Evolutionary conservation across 176 grass and related monocot species (phyloP).

Genomic region (Ensete ventricosum): DNA sequence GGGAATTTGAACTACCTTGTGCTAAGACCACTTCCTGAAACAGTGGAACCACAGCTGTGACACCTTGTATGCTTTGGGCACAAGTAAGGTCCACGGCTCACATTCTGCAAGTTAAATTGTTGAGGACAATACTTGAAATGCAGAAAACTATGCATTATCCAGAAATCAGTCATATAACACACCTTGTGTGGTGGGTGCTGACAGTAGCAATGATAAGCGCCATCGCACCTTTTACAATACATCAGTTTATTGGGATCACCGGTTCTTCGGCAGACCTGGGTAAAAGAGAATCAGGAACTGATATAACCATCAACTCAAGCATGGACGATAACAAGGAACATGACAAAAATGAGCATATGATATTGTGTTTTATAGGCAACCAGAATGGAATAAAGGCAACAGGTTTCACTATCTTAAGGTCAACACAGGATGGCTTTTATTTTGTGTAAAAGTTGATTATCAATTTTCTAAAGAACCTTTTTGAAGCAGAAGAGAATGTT

Average conservation of each 20-base stretch:
- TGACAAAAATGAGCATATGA: not conserved
- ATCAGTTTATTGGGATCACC: slow-evolving; percentile 97
- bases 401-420: too few relatives aligned
- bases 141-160: not conserved
- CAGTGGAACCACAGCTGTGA: slow-evolving; percentile 90
- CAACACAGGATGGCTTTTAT: too few relatives aligned
- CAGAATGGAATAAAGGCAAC: too few relatives aligned
- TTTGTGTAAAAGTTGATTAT: too few relatives aligned
- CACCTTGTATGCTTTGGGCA: slow-evolving; percentile 98
- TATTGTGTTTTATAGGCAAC: too few relatives aligned
- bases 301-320: not conserved
- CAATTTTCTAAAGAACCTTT: too few relatives aligned
- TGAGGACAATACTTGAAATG: slow-evolving; percentile 6
- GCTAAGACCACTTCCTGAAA: slow-evolving; percentile 94
- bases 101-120: slow-evolving; percentile 52
- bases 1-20: slow-evolving; percentile 50
- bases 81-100: slow-evolving; percentile 80
- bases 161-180: slow-evolving; percentile 6
- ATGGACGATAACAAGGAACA: not conserved
- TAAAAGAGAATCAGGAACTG: slow-evolving; percentile 20
- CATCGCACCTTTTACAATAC: slow-evolving; percentile 99
- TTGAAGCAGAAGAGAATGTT: too few relatives aligned
- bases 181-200: slow-evolving; percentile 99
- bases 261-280: slow-evolving; percentile 74
- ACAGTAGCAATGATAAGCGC: slow-evolving; percentile 92